Base-by-base conservation (phyloP, 2,329 filamentous ascomycete genomes). In the Neonectria sp. region DNA sequence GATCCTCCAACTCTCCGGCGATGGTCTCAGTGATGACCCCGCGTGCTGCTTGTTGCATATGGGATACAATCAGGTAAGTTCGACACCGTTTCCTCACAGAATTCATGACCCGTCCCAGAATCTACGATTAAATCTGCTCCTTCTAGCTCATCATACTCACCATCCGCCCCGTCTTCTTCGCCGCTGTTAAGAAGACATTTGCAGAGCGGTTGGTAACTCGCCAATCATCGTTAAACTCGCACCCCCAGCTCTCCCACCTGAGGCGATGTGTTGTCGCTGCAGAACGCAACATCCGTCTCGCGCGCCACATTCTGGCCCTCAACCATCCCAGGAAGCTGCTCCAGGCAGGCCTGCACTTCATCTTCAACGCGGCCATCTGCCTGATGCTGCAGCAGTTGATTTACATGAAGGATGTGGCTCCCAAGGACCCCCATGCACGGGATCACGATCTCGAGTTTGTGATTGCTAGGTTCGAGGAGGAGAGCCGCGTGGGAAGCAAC, bases 361-460 rank as follows among this genome's bases (percentile, higher is more conserved):
- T 86, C 45, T 86, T 87, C 78, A 86, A 86, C 72, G 84, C 85
- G 3, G 83, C 84, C 62, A 79, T 86, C 43, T 79, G 86, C 21
- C 78, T 88, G 35, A 80, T 86, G 60, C 78, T 88, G 60, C 80
- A 84, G 65, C 80, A 83, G 65, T 78, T 86, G 27, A 76, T 85
- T 3, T 79, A 79, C 46, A 75, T 78, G 25, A 77, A 79, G 40
- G 65, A 71, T 35, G 65, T 67, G 25, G 53, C 76, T 71, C 57
- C 74, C 66, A 40, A 79, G 37, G 73, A 75, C 8, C 65, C 70
- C 25, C 71, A 70, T 15, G 67, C 70, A 15, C 69, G 71, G 8
- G 69, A 63, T 67, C 51, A 74, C 52, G 80, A 82, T 46, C 78
- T 86, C 24, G 71, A 75, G 2, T 85, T 83, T 65, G 83, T 82